Percentiles rank a stretch among this genome's conserved stretches.
phyloP scores from a whole-genome alignment of 176 grass and related monocot genomes.

The Lolium rigidum region DNA sequence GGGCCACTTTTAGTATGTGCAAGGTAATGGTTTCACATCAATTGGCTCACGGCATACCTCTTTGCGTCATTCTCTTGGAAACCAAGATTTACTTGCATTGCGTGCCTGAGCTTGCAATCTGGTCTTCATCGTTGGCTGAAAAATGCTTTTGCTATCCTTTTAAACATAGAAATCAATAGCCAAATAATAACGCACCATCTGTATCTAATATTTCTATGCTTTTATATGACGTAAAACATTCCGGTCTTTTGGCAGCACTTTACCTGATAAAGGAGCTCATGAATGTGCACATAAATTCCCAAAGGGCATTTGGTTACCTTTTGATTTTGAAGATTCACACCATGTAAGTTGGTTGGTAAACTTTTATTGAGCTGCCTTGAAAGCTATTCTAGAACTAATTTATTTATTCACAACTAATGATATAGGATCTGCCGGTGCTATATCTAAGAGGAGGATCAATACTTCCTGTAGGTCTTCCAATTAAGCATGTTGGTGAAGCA shows the following conservation, averaged over 20 bases:
- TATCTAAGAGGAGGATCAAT: slow-evolving; percentile 89
- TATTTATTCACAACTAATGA: slow-evolving; percentile 21
- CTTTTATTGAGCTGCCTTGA: slow-evolving; percentile 19
- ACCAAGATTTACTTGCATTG: not conserved
- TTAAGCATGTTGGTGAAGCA: slow-evolving; percentile 89
- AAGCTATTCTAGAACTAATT: not conserved
- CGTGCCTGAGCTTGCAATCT: not conserved
- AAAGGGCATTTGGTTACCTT: slow-evolving; percentile 79
- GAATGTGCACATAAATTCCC: slow-evolving; percentile 70
- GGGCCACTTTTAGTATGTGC: slow-evolving; percentile 81
- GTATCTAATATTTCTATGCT: not conserved
- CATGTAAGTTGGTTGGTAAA: slow-evolving; percentile 63
- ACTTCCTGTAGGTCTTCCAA: slow-evolving; percentile 75
- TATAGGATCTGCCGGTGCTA: slow-evolving; percentile 80
- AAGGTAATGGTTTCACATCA: slow-evolving; percentile 57
- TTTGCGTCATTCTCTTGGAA: not conserved
- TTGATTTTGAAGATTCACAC: slow-evolving; percentile 91
- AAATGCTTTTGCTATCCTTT: not conserved
- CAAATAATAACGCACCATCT: not conserved
- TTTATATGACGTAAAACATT: not conserved
- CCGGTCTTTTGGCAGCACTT: slow-evolving; percentile 60
- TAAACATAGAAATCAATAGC: slow-evolving; percentile 3
- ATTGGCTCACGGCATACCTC: not conserved
- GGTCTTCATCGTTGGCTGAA: not conserved
- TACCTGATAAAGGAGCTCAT: slow-evolving; percentile 71